phyloP scores from a whole-genome alignment of 108 stramenopile genomes.

The Schizochytrium sp. region DNA sequence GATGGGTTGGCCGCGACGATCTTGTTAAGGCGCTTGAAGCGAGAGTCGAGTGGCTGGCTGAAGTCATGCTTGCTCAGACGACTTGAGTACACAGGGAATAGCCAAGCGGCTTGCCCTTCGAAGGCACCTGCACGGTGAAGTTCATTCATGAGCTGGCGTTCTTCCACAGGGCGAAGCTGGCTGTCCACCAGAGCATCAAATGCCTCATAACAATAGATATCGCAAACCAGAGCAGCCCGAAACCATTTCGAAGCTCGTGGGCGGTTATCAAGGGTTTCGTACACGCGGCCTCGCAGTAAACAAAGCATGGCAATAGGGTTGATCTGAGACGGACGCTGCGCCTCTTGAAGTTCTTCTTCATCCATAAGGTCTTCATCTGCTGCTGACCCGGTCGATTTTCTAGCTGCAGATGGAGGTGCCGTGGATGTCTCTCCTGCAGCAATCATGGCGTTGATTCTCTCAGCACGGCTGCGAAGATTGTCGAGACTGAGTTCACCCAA shows the following conservation, averaged over 20 bases:
- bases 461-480: not conserved
- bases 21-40: constrained; percentile 42
- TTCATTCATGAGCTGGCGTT: constrained; percentile 50
- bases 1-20: constrained; percentile 10
- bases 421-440: constrained; percentile 16
- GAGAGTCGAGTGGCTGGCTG: constrained; percentile 40
- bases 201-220: constrained; percentile 53
- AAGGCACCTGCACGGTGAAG: not conserved
- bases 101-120: constrained; percentile 44
- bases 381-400: too few species aligned
- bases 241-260: constrained; percentile 35
- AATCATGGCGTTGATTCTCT: not conserved
- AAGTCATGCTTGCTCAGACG: constrained; percentile 49
- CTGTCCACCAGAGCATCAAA: constrained; percentile 56
- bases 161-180: constrained; percentile 59
- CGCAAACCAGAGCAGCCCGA: constrained; percentile 45
- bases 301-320: constrained; percentile 32
- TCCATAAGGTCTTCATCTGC: not conserved
- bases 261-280: constrained; percentile 50
- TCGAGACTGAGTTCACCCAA: constrained; percentile 24
- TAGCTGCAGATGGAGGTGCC: not conserved
- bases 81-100: constrained; percentile 28
- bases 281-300: constrained; percentile 18
- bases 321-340: not conserved
- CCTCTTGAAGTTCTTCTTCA: not conserved